Base-by-base conservation (phyloP, 2,329 filamentous ascomycete species). In the Didymella pinodella region DNA sequence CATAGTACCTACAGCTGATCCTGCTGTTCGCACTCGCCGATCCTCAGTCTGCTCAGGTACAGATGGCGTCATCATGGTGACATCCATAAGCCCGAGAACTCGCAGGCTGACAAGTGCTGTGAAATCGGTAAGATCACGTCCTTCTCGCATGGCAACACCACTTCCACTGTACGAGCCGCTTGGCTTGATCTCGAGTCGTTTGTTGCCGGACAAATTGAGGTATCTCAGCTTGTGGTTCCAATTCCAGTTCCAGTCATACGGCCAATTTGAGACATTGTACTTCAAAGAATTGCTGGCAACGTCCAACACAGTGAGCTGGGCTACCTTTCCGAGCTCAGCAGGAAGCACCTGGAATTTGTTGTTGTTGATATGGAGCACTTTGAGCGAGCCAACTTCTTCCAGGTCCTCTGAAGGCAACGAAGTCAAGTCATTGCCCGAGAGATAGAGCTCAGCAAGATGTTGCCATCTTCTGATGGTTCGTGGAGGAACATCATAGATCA, bases 201-300 rank as follows among this genome's bases (percentile, higher is more conserved):
- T 97, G 80, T 99, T 99, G 50, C 95, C 95, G 0, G 94, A 98
- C 72, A 99, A 83, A 72, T 98, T 99, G 63, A 99, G 88, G 73
- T 96, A 99, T 63, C 93, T 90, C 65, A 99, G 81, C 69, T 97
- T 96, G 48, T 91, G 92, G 71, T 99, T 99, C 84, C 95, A 91
- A 73, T 98, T 98, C 95, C 95, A 99, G 71, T 99, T 99, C 95
- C 95, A 99, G 75, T 99, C 95, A 74, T 99, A 99, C 0, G 94
- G 95, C 84, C 96, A 97, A 72, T 99, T 99, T 29, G 93, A 95
- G 47, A 99, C 96, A 75, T 99, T 99, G 84, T 99, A 99, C 78
- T 98, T 99, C 57, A 99, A 83, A 22, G 87, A 88, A 74, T 99
- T 99, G 83, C 91, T 97, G 61, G 93, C 94, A 63, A 96, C 96